phyloP scores from a whole-genome alignment of 805 yeast genomes.

The Nakazawaea pomicola region DNA sequence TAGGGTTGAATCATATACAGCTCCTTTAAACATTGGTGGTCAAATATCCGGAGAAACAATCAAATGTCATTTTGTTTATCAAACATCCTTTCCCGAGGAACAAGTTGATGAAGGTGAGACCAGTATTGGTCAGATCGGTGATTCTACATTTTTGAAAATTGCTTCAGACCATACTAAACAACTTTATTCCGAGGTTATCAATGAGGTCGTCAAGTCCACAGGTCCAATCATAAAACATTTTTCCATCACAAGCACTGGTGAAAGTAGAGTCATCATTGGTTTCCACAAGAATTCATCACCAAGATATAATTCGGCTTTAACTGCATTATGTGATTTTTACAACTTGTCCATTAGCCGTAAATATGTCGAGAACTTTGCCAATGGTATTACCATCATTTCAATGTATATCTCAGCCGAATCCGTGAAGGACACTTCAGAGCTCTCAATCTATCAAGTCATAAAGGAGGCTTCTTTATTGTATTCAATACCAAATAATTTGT shows the following conservation, averaged over 20 bases:
- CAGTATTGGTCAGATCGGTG: conserved; percentile 68
- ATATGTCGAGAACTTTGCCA: conserved; percentile 90
- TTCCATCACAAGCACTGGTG: conserved; percentile 73
- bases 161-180: conserved; percentile 76
- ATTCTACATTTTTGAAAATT: conserved; percentile 68
- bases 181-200: conserved; percentile 68
- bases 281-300: conserved; percentile 81
- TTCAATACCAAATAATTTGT: conserved; percentile 84
- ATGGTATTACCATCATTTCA: conserved; percentile 82
- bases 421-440: conserved; percentile 48
- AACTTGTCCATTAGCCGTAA: conserved; percentile 80
- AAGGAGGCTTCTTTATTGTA: conserved; percentile 91
- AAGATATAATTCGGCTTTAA: conserved; percentile 80
- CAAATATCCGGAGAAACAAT: conserved; percentile 40
- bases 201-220: conserved; percentile 62
- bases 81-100: conserved; percentile 21
- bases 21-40: conserved; percentile 43
- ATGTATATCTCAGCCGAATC: conserved; percentile 69
- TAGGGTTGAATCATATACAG: conserved; percentile 75
- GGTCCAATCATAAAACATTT: conserved; percentile 93
- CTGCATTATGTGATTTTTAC: conserved; percentile 84
- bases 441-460: conserved; percentile 81
- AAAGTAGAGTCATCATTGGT: conserved; percentile 85
- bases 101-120: conserved; percentile 31
- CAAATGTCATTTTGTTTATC: conserved; percentile 76